Percentiles rank a stretch among this genome's conserved stretches.
These are phyloP conservation scores for Colletotrichum aenigma DNA, from an alignment of 2,329 filamentous ascomycete genomes.

Conservation along the genomic window DNA sequence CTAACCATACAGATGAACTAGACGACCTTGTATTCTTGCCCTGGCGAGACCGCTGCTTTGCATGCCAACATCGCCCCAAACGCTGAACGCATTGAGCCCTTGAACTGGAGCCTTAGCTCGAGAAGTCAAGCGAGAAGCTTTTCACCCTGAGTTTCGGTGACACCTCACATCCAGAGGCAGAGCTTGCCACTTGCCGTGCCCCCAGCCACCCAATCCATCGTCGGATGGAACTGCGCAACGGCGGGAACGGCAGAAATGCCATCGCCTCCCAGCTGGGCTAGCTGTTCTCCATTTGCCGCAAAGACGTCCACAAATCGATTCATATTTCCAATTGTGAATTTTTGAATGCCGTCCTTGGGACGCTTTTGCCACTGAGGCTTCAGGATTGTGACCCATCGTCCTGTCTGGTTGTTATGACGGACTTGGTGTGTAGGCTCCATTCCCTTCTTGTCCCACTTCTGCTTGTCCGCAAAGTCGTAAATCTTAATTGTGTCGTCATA, in stretches of 20 bases:
- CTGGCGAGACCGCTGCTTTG: neutral
- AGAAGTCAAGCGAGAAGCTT: neutral
- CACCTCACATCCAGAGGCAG: slow-evolving; percentile 79
- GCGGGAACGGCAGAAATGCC: slow-evolving; percentile 94
- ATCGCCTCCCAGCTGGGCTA: slow-evolving; percentile 87
- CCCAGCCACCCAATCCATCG: slow-evolving; percentile 87
- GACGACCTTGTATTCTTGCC: neutral
- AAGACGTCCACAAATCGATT: slow-evolving; percentile 95
- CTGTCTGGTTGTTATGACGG: slow-evolving; percentile 91
- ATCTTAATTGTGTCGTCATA: slow-evolving; percentile 97
- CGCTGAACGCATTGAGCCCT: neutral
- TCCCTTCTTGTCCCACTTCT: slow-evolving; percentile 60
- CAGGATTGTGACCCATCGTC: slow-evolving; percentile 85
- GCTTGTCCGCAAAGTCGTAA: slow-evolving; percentile 73
- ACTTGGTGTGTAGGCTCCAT: slow-evolving; percentile 69
- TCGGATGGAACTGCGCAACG: slow-evolving; percentile 88
- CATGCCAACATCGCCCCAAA: neutral
- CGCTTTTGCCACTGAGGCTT: slow-evolving; percentile 88
- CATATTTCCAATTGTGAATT: slow-evolving; percentile 96
- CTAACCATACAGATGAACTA: neutral
- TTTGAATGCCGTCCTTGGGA: slow-evolving; percentile 79
- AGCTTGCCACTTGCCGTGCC: slow-evolving; percentile 92
- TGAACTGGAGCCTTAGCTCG: neutral
- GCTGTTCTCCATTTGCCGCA: slow-evolving; percentile 79
- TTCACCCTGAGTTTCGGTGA: neutral